Evolutionary conservation across 164 flowering plant genomes (phyloP).

Genomic region (Paratinospora sagittata): DNA sequence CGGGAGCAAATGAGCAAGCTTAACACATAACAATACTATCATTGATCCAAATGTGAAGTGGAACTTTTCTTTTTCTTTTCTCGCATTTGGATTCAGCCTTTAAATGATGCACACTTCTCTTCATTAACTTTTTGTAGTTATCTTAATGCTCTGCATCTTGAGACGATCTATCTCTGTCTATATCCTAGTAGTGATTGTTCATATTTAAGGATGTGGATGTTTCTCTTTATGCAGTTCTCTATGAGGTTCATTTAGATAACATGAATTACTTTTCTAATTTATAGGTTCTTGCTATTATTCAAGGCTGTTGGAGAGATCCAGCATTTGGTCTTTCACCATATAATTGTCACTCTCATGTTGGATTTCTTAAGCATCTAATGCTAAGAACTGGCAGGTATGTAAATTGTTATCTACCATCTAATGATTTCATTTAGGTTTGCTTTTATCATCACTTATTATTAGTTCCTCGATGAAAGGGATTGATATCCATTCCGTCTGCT

Average conservation of each 20-base stretch:
- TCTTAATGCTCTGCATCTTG: background rate
- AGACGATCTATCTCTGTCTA: background rate
- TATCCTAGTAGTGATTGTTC: background rate
- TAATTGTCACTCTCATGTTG: no score
- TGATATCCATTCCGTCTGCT: no score
- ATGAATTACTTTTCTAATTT: conserved; percentile 20
- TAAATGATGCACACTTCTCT: background rate
- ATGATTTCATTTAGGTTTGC: no score
- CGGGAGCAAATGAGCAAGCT: background rate
- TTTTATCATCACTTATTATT: no score
- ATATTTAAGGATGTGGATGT: background rate
- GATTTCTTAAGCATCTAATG: no score
- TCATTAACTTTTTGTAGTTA: background rate
- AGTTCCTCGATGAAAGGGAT: no score
- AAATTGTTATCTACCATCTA: no score
- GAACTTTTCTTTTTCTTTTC: background rate
- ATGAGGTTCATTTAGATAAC: background rate
- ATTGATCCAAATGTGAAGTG: background rate
- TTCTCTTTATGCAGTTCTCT: background rate
- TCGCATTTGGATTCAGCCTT: background rate
- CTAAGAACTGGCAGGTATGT: no score
- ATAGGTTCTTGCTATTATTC: conserved; percentile 77
- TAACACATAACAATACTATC: background rate
- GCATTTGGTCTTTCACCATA: no score
- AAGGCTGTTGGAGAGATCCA: conserved; percentile 84